Conservation (phyloP, 2,329 filamentous ascomycete species). For the Colletotrichum gloeosporioides region DNA sequence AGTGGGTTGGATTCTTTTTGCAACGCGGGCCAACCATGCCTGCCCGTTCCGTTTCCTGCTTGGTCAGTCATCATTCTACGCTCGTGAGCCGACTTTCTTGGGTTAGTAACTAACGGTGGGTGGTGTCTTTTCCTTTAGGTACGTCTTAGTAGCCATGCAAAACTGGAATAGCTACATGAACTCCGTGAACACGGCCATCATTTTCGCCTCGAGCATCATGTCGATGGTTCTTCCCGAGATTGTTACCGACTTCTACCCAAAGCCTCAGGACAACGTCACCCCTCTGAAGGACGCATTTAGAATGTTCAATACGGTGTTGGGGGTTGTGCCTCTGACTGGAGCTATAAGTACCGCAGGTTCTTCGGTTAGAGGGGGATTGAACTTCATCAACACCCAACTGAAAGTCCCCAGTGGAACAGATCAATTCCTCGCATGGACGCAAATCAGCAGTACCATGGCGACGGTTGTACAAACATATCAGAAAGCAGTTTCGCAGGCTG, state of each 20-base stretch:
- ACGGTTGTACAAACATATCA: slow-evolving; percentile 10
- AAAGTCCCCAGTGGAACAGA: background rate
- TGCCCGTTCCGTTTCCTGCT: background rate
- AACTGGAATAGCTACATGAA: slow-evolving; percentile 21
- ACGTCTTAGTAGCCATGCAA: slow-evolving; percentile 4
- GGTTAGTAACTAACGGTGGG: no score
- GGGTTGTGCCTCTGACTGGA: slow-evolving; percentile 14
- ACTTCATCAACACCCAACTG: background rate
- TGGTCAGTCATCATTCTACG: background rate
- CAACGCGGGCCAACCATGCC: slow-evolving; percentile 6
- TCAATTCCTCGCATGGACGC: background rate
- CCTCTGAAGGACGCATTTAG: slow-evolving; percentile 9
- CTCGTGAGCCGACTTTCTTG: no score
- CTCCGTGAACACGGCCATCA: slow-evolving; percentile 15
- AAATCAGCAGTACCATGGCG: background rate
- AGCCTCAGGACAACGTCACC: slow-evolving; percentile 10
- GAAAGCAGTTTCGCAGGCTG: background rate
- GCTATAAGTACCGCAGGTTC: background rate
- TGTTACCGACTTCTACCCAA: slow-evolving; percentile 17
- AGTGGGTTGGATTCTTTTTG: slow-evolving; percentile 1
- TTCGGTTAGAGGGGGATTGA: background rate
- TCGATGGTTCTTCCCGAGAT: slow-evolving; percentile 13
- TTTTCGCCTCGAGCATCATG: slow-evolving; percentile 18
- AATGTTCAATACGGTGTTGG: slow-evolving; percentile 9
- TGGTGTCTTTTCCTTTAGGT: background rate